phyloP scores from a whole-genome alignment of 371 early-diverging fungal genomes.

The Mortierella sp. region DNA sequence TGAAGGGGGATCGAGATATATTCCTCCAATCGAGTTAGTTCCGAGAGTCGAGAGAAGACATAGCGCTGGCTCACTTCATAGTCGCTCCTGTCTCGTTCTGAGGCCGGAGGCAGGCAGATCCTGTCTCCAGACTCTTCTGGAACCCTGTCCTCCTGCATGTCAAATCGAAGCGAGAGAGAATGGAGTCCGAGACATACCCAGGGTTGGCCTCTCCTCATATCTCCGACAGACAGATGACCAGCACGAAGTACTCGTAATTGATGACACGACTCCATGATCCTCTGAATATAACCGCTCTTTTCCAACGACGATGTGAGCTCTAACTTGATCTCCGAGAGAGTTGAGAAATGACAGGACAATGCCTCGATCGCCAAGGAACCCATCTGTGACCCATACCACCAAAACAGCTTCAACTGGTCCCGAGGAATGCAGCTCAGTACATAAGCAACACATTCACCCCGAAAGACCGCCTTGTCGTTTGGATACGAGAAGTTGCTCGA shows the following conservation, averaged over 20 bases:
- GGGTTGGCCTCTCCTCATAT: slow-evolving; percentile 7
- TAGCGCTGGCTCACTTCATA: slow-evolving; percentile 6
- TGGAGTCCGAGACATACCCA: slow-evolving; percentile 20
- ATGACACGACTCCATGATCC: slow-evolving; percentile 16
- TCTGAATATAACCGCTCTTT: slow-evolving; percentile 9
- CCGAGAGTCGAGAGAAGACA: slow-evolving; percentile 9
- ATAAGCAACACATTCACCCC: slow-evolving; percentile 11
- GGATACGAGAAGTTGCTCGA: too few species aligned
- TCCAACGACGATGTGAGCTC: slow-evolving; percentile 15
- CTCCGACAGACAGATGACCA: slow-evolving; percentile 10
- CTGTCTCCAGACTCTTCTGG: neutral
- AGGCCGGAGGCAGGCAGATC: neutral
- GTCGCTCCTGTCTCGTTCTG: neutral
- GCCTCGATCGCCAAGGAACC: neutral
- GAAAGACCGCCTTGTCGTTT: slow-evolving; percentile 5
- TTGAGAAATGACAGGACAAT: slow-evolving; percentile 5
- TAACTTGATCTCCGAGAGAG: slow-evolving; percentile 10
- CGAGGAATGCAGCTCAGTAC: slow-evolving; percentile 1
- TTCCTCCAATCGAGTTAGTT: slow-evolving; percentile 7
- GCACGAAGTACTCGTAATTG: slow-evolving; percentile 6
- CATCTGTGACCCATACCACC: slow-evolving; percentile 10
- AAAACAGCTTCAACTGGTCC: neutral
- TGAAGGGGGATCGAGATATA: slow-evolving; percentile 11
- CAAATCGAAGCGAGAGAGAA: slow-evolving; percentile 12
- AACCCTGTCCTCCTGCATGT: slow-evolving; percentile 12